phyloP scores from a whole-genome alignment of 1,284 basidiomycete genomes.

The Pyrrhoderma noxium region DNA sequence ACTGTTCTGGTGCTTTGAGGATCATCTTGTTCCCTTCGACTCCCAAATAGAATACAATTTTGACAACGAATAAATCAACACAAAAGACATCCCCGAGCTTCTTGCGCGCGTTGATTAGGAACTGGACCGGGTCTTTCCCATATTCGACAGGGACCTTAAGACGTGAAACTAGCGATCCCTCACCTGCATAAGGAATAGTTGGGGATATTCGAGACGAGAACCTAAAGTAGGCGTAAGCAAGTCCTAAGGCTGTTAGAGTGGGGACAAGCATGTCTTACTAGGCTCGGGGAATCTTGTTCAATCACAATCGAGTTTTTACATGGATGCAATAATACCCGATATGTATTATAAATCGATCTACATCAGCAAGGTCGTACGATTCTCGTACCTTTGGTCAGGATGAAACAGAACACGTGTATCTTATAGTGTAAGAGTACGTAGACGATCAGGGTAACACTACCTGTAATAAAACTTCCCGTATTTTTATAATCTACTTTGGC shows the following conservation, averaged over 20 bases:
- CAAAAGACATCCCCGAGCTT: constrained; percentile 16
- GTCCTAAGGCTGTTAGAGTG: background rate
- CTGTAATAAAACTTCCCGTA: no score
- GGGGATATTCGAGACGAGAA: constrained; percentile 13
- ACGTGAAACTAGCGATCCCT: constrained; percentile 6
- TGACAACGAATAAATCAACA: constrained; percentile 14
- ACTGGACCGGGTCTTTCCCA: constrained; percentile 13
- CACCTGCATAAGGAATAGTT: constrained; percentile 12
- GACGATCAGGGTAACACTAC: no score
- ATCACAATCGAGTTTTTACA: no score
- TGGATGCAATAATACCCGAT: no score
- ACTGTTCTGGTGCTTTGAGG: constrained; percentile 11
- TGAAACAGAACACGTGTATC: no score
- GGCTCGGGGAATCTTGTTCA: no score
- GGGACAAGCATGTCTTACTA: background rate
- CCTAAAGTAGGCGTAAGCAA: constrained; percentile 4
- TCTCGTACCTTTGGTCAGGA: no score
- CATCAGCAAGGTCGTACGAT: no score
- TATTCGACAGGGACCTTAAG: constrained; percentile 14
- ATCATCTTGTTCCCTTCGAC: constrained; percentile 12
- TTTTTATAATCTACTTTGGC: no score
- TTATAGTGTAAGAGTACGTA: no score
- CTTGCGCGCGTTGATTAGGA: constrained; percentile 10
- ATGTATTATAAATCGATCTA: no score
- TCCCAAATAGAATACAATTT: constrained; percentile 13